Conservation (phyloP, 2,329 filamentous ascomycete genomes). For the Scedosporium dehoogii region DNA sequence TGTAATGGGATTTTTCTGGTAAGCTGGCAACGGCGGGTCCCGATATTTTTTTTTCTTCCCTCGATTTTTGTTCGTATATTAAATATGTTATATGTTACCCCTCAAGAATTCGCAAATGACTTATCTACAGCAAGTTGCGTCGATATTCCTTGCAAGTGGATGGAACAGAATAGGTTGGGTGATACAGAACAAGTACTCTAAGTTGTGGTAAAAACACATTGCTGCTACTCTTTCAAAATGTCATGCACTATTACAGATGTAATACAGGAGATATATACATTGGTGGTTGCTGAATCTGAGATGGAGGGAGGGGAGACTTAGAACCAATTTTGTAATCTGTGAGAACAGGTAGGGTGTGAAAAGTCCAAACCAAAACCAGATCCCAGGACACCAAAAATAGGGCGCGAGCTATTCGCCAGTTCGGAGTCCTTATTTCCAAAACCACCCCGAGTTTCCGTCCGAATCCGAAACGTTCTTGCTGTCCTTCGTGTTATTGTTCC, state of each 20-base stretch:
- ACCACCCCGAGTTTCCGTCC: slow-evolving; percentile 25
- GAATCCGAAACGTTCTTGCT: slow-evolving; percentile 11
- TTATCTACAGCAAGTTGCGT: too few species aligned
- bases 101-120: too few species aligned
- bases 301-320: background rate
- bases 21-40: too few species aligned
- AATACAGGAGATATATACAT: background rate
- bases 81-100: too few species aligned
- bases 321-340: background rate
- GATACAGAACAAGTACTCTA: too few species aligned
- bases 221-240: background rate
- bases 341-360: background rate
- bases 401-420: background rate
- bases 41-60: too few species aligned
- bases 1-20: too few species aligned
- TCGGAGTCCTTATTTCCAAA: slow-evolving; percentile 25
- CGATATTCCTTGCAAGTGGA: too few species aligned
- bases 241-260: too few species aligned
- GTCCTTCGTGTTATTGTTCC: slow-evolving; percentile 6
- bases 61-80: too few species aligned
- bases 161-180: too few species aligned
- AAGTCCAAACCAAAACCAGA: background rate
- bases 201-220: background rate
- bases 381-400: background rate
- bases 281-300: background rate